Percentiles rank a stretch among this genome's conserved stretches.
Evolutionary conservation across 805 yeast genomes (phyloP).

Genomic region (Hyphopichia homilentoma): DNA sequence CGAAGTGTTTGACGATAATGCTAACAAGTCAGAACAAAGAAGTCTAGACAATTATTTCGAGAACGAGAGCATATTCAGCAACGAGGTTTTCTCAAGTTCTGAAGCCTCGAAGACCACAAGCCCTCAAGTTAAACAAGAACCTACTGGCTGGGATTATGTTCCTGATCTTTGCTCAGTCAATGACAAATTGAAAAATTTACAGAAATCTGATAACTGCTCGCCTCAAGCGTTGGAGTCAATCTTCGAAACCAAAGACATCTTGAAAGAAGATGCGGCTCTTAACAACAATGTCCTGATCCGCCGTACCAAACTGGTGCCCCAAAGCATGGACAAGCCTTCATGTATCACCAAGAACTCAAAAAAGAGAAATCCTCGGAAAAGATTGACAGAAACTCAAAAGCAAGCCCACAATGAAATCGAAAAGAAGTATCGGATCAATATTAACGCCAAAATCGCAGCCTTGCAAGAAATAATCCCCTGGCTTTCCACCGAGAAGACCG

Average conservation of each 20-base stretch:
- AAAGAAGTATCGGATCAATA: constrained; percentile 66
- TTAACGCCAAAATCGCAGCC: constrained; percentile 67
- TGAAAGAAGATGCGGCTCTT: constrained; percentile 12
- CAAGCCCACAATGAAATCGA: constrained; percentile 73
- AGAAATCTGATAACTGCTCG: constrained; percentile 14
- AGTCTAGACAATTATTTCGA: background rate
- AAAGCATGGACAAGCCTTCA: background rate
- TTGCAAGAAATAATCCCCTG: constrained; percentile 66
- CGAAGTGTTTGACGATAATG: background rate
- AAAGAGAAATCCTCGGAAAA: constrained; percentile 51
- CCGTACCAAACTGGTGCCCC: background rate
- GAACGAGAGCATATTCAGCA: constrained; percentile 9
- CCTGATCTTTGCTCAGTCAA: constrained; percentile 1
- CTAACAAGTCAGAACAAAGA: background rate
- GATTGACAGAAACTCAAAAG: constrained; percentile 56
- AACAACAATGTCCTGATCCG: background rate
- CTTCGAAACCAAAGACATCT: constrained; percentile 27
- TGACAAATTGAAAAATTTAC: constrained; percentile 4
- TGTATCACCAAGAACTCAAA: constrained; percentile 5
- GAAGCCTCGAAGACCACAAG: constrained; percentile 8
- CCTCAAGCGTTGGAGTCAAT: constrained; percentile 22
- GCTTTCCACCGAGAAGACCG: constrained; percentile 59
- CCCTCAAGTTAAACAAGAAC: constrained; percentile 3
- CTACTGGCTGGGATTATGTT: background rate
- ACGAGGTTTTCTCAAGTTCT: constrained; percentile 8